Evolutionary conservation across 768 basidiomycete genomes (phyloP), one percentile per base, ranked within the genome.

Genomic region (Boletus subparvulus): DNA sequence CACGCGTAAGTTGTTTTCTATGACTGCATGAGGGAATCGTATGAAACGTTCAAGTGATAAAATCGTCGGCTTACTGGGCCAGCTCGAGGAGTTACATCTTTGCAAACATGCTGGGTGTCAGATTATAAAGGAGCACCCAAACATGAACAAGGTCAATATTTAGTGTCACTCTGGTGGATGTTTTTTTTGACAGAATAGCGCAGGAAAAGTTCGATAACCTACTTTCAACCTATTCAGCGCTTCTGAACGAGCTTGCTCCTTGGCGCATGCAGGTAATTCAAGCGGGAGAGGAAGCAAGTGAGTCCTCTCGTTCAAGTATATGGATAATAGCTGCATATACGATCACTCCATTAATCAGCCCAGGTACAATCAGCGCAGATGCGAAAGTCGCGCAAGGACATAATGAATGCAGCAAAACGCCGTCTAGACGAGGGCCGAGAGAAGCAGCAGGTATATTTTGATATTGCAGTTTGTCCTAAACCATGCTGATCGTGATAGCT

Each of bases 371-470:
- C 65, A 14, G 44, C 45, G 17, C 75, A 60, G 17, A 73, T 72
- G 57, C 69, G 66, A 32, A 67, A 63, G 33, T 77, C 74, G 6
- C 71, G 78, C 47, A 66, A 65, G 51, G 63, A 67, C 19, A 58
- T 77, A 8, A 65, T 78, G 57, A 64, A 66, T 48, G 61, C 64
- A 40, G 71, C 73, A 33, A 73, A 73, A 54, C 53, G 55, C 4
- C 67, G 62, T 30, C 69, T 76, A 4, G 73, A 77, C 21, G 72
- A 77, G 42, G 69, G 68, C 30, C 61, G 75, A 45, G 77, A 78
- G 56, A 70, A 66, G 30, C 78, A 78, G 50, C 69, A 71, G 65
- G 77, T 74, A 44, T 47, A 49, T 33, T 21, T 50, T 47, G 8
- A 24, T 26, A 44, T 56, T 11, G 9, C 24, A 10, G 10, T 32